Percentiles rank a stretch among this genome's conserved stretches.
These are phyloP conservation scores for Aspergillus amoenus DNA, from an alignment of 2,329 filamentous ascomycete genomes.

Conservation along the genomic window DNA sequence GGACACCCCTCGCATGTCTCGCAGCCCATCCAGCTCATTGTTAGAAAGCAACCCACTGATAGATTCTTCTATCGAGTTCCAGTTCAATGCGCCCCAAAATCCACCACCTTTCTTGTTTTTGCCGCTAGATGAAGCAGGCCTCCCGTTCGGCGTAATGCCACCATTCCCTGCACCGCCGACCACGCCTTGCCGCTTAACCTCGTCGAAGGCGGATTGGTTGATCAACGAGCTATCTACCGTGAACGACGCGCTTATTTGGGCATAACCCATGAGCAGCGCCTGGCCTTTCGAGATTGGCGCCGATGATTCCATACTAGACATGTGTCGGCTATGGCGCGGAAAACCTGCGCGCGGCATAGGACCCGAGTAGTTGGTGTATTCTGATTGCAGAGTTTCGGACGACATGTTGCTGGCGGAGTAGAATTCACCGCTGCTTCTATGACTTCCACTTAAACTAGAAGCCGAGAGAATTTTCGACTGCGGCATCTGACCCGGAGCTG, in stretches of 20 bases:
- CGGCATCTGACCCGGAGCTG: constrained; percentile 31
- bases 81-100: constrained; percentile 79
- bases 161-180: constrained; percentile 79
- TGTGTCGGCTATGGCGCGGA: constrained; percentile 41
- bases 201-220: constrained; percentile 86
- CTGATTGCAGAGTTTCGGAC: constrained; percentile 86
- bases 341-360: constrained; percentile 54
- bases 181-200: constrained; percentile 91
- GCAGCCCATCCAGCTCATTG: constrained; percentile 86
- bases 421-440: constrained; percentile 89
- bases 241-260: constrained; percentile 89
- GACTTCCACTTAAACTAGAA: constrained; percentile 74
- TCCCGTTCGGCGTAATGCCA: constrained; percentile 68
- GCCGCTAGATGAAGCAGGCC: constrained; percentile 30
- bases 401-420: constrained; percentile 95
- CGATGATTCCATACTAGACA: constrained; percentile 42
- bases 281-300: constrained; percentile 48
- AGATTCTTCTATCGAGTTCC: constrained; percentile 84
- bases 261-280: constrained; percentile 95
- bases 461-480: constrained; percentile 70
- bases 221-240: constrained; percentile 87
- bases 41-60: constrained; percentile 83
- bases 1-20: constrained; percentile 87
- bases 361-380: constrained; percentile 61
- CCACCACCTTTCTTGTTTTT: constrained; percentile 66